phyloP scores from a whole-genome alignment of 371 early-diverging fungal species.

The Lichtheimia ornata region DNA sequence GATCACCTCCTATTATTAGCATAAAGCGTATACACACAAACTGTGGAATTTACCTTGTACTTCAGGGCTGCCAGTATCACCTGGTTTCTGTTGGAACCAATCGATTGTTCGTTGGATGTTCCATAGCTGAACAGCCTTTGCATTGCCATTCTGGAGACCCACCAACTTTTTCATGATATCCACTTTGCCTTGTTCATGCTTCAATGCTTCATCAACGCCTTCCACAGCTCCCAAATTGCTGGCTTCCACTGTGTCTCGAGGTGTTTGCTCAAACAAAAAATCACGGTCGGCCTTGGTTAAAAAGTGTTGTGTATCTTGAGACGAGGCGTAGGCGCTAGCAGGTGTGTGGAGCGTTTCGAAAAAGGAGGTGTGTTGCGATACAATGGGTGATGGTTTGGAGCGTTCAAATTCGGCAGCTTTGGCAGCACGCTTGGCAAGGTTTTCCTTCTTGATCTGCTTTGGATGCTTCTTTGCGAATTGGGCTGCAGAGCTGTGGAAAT shows the following conservation, averaged over 20 bases:
- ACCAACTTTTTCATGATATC: conserved; percentile 78
- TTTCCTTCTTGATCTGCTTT: conserved; percentile 54
- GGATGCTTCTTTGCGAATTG: conserved; percentile 50
- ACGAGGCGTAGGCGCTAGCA: conserved; percentile 34
- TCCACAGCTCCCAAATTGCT: conserved; percentile 37
- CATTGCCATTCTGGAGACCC: conserved; percentile 77
- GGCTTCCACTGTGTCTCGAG: conserved; percentile 50
- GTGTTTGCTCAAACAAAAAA: conserved; percentile 61
- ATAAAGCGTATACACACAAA: background rate
- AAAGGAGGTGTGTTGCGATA: conserved; percentile 40
- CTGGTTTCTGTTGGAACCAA: conserved; percentile 74
- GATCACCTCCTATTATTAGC: background rate
- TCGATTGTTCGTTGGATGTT: conserved; percentile 78
- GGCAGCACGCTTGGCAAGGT: conserved; percentile 46
- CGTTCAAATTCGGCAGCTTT: conserved; percentile 43
- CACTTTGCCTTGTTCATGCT: conserved; percentile 51
- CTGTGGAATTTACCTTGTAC: conserved; percentile 75
- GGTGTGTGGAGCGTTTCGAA: conserved; percentile 47
- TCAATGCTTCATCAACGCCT: conserved; percentile 42
- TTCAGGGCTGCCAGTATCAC: conserved; percentile 92
- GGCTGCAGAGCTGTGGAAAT: conserved; percentile 41
- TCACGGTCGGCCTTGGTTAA: conserved; percentile 50
- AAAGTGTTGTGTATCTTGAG: conserved; percentile 51
- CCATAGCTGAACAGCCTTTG: conserved; percentile 72
- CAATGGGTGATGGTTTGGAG: conserved; percentile 47